Evolutionary conservation across 1,139 yeast species (phyloP).

Genomic region (Taphrina flavorubra): DNA sequence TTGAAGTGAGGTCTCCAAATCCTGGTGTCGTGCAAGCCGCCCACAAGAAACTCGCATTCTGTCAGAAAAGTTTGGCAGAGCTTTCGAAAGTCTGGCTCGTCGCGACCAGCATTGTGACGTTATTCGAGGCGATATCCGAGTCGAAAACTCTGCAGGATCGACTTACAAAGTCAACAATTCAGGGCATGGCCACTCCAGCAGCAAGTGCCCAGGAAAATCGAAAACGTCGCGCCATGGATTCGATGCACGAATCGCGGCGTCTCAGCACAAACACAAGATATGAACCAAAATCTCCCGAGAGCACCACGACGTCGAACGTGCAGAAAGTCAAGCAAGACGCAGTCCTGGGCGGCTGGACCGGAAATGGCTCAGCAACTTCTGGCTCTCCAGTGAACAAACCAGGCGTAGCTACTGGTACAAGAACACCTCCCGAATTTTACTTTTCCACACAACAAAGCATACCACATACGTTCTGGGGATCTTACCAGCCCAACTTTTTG

Average conservation of each 20-base stretch:
- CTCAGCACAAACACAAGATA: slow-evolving; percentile 20
- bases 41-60: slow-evolving; percentile 61
- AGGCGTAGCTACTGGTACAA: neutral
- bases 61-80: slow-evolving; percentile 61
- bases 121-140: slow-evolving; percentile 49
- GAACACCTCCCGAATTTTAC: slow-evolving; percentile 50
- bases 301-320: slow-evolving; percentile 17
- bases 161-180: slow-evolving; percentile 49
- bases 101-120: slow-evolving; percentile 52
- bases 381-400: neutral
- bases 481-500: slow-evolving; percentile 54
- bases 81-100: slow-evolving; percentile 58
- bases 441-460: slow-evolving; percentile 52
- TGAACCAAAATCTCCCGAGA: slow-evolving; percentile 12
- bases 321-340: slow-evolving; percentile 27
- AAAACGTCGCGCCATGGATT: slow-evolving; percentile 37
- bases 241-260: slow-evolving; percentile 29
- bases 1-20: slow-evolving; percentile 71
- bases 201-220: slow-evolving; percentile 41
- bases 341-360: slow-evolving; percentile 24
- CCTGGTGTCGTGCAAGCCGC: slow-evolving; percentile 66
- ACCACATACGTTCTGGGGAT: slow-evolving; percentile 49
- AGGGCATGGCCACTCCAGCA: slow-evolving; percentile 47
- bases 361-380: slow-evolving; percentile 5
- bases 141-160: slow-evolving; percentile 47